Percentiles rank a stretch among this genome's conserved stretches.
Evolutionary conservation across 2,329 filamentous ascomycete species (phyloP).

Genomic region (Curvularia eragrostidis): DNA sequence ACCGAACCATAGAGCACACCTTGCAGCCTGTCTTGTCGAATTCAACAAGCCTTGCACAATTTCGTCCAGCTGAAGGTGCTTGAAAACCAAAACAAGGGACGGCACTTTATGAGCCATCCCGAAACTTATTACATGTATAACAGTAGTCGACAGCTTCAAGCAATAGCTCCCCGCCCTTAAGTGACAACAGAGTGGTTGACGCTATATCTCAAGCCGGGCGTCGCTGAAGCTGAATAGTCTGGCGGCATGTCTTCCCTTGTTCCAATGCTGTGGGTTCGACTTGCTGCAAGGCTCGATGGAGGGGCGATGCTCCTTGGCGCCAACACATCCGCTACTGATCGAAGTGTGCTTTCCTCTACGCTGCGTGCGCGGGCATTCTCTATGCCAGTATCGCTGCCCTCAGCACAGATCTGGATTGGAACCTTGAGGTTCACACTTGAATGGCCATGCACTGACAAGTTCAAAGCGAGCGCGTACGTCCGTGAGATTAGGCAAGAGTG

Average conservation of each 20-base stretch:
- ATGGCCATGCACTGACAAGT: conserved; percentile 57
- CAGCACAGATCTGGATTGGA: conserved; percentile 55
- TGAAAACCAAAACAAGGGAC: not conserved
- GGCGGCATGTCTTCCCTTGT: conserved; percentile 38
- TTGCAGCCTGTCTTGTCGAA: not conserved
- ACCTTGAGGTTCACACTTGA: conserved; percentile 51
- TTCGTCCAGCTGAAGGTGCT: not conserved
- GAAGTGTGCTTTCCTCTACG: conserved; percentile 35
- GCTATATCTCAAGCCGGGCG: conserved; percentile 17
- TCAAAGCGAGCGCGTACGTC: conserved; percentile 66
- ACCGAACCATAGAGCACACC: not conserved
- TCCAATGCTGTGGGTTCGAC: conserved; percentile 7
- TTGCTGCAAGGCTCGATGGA: conserved; percentile 24
- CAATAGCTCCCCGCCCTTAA: not conserved
- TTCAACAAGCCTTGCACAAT: not conserved
- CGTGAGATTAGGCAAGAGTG: conserved; percentile 72
- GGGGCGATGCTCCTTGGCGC: conserved; percentile 45
- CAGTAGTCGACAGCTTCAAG: not conserved
- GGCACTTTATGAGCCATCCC: not conserved
- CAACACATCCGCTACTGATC: conserved; percentile 45
- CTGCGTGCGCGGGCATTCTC: conserved; percentile 43
- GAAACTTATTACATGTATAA: not conserved
- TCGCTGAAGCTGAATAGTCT: conserved; percentile 36
- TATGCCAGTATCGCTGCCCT: conserved; percentile 45
- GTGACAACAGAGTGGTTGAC: conserved; percentile 7